phyloP scores from a whole-genome alignment of 768 basidiomycete genomes.

The Pholiota molesta region DNA sequence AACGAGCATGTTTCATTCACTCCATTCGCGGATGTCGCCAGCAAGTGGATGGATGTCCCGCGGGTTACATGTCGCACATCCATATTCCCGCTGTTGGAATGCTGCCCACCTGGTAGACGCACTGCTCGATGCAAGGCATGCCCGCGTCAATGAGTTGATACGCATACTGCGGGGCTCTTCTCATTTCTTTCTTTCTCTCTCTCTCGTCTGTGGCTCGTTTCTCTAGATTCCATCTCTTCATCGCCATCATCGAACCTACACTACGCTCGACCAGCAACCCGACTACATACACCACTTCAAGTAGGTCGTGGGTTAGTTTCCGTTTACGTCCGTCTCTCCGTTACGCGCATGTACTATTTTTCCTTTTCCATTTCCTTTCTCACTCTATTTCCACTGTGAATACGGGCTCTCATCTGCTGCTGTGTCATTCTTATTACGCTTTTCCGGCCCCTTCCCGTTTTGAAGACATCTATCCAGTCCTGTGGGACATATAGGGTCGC shows the following conservation, averaged over 20 bases:
- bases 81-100: conserved; percentile 45
- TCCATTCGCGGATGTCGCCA: conserved; percentile 30
- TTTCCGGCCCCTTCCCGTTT: conserved; percentile 30
- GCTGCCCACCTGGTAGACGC: conserved; percentile 42
- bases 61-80: conserved; percentile 46
- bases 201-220: conserved; percentile 10
- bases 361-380: conserved; percentile 1
- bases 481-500: conserved; percentile 30
- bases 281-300: conserved; percentile 23
- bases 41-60: conserved; percentile 14
- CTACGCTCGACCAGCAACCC: conserved; percentile 36
- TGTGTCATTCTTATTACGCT: conserved; percentile 24
- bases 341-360: conserved; percentile 29
- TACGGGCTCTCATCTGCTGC: conserved; percentile 26
- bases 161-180: conserved; percentile 7
- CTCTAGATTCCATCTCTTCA: conserved; percentile 33
- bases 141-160: conserved; percentile 7
- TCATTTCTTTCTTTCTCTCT: conserved; percentile 16
- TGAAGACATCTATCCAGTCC: conserved; percentile 70
- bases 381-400: conserved; percentile 22
- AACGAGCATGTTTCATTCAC: conserved; percentile 43
- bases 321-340: conserved; percentile 25
- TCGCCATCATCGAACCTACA: conserved; percentile 33
- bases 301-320: conserved; percentile 30
- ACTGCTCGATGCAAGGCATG: conserved; percentile 4